Evolutionary conservation across 202 grass and related monocot species (phyloP), one percentile per base, ranked within the genome.

Genomic region (Tripidium arundinaceum): DNA sequence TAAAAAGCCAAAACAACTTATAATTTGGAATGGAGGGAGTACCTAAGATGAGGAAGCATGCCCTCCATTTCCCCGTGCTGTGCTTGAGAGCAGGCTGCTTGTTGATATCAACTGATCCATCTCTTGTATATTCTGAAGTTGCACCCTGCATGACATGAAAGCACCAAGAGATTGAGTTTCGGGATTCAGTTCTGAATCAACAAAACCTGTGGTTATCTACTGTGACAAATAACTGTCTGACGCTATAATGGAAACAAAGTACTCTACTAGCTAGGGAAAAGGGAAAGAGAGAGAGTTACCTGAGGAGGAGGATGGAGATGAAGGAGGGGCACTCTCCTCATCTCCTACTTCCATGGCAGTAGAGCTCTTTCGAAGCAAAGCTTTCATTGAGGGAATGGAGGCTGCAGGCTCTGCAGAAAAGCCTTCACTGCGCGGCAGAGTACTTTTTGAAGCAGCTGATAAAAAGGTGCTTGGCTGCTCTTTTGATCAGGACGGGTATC

Each of bases 81-180:
- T 72, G 37, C 79, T 72, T 87, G 1, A 67, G 43, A 42, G 60
- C 64, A 54, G 85, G 50, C 18, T 73, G 75, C 1, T 80, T 79
- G 11, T 76, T 65, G 27, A 81, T 61, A 46, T 76, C 84, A 47
- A 66, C 72, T 14, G 77, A 75, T 18, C 84, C 85, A 72, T 87
- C 79, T 26, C 69, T 70, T 18, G 84, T 45, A 59, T 86, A 81
- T 28, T 76, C 72, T 0, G 70, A 57, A 31, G 64, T 10, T 65
- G 16, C 54, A 61, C 27, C 78, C 84, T 86, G 70, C 65, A 80
- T 25, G 28, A 60, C 18, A n/a, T 65, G 2, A 57, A n/a, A 24
- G n/a, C 50, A 22, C 31, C 1, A 38, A 27, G 9, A 19, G 1
- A 62, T 8, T 29, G 3, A 62, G 15, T 9, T 62, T 43, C 27